Evolutionary conservation across 2,329 filamentous ascomycete genomes (phyloP), one percentile per base, ranked within the genome.

Genomic region (Hypoxylon sp.): DNA sequence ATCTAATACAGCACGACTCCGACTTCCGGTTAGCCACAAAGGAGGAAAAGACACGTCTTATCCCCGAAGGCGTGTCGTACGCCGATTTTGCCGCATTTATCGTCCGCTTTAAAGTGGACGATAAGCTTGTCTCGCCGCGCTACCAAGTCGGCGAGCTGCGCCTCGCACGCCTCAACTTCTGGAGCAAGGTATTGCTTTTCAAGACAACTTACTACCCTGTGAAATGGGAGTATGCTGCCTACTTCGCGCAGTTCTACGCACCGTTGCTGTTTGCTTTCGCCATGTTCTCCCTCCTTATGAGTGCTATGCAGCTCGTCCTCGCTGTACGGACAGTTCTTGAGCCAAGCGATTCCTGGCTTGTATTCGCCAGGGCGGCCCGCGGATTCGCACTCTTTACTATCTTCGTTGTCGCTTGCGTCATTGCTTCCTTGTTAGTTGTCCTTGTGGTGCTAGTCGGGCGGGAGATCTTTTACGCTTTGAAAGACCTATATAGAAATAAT

Each of bases 71-170:
- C 10, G 13, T 64, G 3, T 43, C 34, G 36, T 55, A 43, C 14
- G 28, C 34, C 11, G 36, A 45, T 9, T 45, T 55, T n/a, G n/a
- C n/a, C 19, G 34, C 19, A 10, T 45, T 55, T 25, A 25, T 63
- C 34, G 30, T 9, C n/a, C 10, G 49, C 23, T 43, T 5, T 13
- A 45, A 43, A 23, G 21, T 63, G 25, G 49, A 41, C 11, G 60
- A 63, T 23, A n/a, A 23, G 13, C 14, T 25, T n/a, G 60, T 63
- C 25, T 55, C 60, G n/a, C 36, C n/a, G 25, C 21, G 65, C 21
- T 68, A 65, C 23, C 55, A 56, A 5, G 60, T 53, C 11, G 65
- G 65, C 34, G 52, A 68, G 32, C 19, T 68, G 10, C 52, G 65
- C 9, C 55, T 68, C n/a, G 9, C 46, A 13, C 60, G 65, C 1